A percentile compares a stretch with the other conserved stretches of the same genome.
Conservation (phyloP, 176 grass and related monocot genomes). For the Oropetium thomaeum region DNA sequence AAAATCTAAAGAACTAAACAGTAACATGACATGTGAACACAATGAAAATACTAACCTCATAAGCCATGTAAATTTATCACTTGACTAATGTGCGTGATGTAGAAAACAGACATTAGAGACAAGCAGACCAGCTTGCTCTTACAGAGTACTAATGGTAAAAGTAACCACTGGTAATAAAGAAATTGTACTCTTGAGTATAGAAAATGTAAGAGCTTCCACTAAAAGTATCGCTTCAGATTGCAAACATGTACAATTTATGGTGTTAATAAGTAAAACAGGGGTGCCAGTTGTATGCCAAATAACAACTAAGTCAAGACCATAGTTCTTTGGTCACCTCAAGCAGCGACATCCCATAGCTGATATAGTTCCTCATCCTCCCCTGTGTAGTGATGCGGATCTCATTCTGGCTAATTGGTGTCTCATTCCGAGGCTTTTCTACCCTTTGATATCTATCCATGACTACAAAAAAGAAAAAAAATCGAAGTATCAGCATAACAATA, state of each 20-base stretch:
- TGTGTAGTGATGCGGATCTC: constrained; percentile 62
- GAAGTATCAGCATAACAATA: not conserved
- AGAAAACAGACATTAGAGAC: not conserved
- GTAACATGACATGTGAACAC: not conserved
- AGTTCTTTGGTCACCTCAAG: constrained; percentile 37
- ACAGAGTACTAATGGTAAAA: not conserved
- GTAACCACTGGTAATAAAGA: not conserved
- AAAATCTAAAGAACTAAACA: not conserved
- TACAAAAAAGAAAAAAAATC: not conserved
- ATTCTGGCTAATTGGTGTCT: constrained; percentile 46
- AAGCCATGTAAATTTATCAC: not conserved
- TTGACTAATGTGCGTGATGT: not conserved
- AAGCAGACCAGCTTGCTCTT: not conserved
- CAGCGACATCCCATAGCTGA: constrained; percentile 52
- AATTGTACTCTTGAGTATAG: not conserved
- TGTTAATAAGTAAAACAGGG: not conserved
- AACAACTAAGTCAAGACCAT: not conserved
- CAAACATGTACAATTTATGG: not conserved
- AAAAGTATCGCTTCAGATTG: not conserved
- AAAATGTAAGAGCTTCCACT: not conserved
- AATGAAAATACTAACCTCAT: not conserved
- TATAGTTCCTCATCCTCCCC: constrained; percentile 66
- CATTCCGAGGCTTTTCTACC: constrained; percentile 54
- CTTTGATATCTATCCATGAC: constrained; percentile 63
- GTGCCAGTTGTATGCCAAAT: not conserved